These are phyloP conservation scores for Solanum piurae DNA, from an alignment of 257 asterid species.

Conservation along the genomic window DNA sequence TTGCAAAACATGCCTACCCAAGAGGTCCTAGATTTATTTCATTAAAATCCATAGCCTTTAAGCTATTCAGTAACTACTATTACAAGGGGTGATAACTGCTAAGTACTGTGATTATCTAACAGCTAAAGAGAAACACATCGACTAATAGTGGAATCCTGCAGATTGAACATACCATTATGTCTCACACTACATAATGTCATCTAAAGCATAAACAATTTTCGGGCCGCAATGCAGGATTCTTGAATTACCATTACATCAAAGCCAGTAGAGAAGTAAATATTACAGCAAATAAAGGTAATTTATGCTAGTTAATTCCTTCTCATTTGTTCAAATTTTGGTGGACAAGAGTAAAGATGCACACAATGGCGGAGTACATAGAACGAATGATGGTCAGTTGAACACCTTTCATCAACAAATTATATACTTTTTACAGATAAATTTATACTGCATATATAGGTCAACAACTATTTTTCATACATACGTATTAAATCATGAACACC, in stretches of 20 bases:
- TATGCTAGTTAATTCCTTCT: background rate
- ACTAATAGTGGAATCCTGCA: background rate
- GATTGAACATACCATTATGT: background rate
- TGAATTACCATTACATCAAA: background rate
- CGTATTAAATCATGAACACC: too few relatives aligned
- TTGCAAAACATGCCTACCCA: background rate
- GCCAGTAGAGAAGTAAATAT: background rate
- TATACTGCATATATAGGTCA: too few relatives aligned
- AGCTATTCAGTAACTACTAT: background rate
- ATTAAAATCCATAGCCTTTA: background rate
- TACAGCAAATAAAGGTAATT: background rate
- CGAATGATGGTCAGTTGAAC: too few relatives aligned
- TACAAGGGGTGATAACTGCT: background rate
- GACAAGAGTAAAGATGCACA: background rate
- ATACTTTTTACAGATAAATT: too few relatives aligned
- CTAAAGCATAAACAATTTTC: background rate
- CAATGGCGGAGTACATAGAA: too few relatives aligned
- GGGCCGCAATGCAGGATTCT: background rate
- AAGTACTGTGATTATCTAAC: background rate
- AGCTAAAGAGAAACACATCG: background rate
- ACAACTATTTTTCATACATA: too few relatives aligned
- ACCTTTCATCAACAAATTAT: too few relatives aligned
- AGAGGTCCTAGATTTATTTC: background rate
- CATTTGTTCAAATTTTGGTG: background rate
- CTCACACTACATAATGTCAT: background rate